Conservation (phyloP, 345 rosid genomes). For the Noccaea caerulescens region DNA sequence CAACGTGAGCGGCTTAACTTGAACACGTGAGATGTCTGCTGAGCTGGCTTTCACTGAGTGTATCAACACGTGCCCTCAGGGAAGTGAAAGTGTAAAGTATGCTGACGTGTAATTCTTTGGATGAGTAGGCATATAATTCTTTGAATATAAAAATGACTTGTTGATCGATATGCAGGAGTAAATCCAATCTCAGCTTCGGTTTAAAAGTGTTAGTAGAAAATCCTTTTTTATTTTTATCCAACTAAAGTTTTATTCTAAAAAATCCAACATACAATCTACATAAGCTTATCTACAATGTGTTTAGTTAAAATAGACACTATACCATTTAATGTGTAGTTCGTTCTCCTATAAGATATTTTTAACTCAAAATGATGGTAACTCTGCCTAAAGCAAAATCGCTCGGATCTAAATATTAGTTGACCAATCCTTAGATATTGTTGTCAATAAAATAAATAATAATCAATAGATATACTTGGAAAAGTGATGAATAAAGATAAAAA, state of each 20-base stretch:
- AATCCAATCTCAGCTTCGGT: neutral
- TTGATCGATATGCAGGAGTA: conserved; percentile 5
- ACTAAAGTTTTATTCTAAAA: neutral
- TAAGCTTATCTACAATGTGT: neutral
- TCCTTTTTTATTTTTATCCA: neutral
- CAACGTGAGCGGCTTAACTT: conserved; percentile 28
- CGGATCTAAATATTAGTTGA: conserved; percentile 11
- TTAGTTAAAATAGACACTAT: neutral
- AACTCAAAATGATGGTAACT: neutral
- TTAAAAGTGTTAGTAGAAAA: neutral
- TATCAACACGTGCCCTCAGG: conserved; percentile 5
- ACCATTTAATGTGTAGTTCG: neutral
- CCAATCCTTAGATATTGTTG: neutral
- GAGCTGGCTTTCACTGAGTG: conserved; percentile 39
- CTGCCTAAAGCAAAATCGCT: neutral
- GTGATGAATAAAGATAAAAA: conserved; percentile 30
- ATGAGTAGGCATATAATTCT: conserved; percentile 39
- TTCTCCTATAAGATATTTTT: neutral
- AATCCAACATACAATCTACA: neutral
- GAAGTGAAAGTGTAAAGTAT: conserved; percentile 40
- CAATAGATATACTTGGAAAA: conserved; percentile 1
- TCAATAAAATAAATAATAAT: neutral
- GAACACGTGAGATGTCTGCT: conserved; percentile 45
- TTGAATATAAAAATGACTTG: conserved; percentile 17
- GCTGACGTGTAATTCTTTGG: conserved; percentile 45